A percentile compares a stretch with the other conserved stretches of the same genome.
Evolutionary conservation across 2,329 filamentous ascomycete species (phyloP).

Genomic region (Xylaria sp.): DNA sequence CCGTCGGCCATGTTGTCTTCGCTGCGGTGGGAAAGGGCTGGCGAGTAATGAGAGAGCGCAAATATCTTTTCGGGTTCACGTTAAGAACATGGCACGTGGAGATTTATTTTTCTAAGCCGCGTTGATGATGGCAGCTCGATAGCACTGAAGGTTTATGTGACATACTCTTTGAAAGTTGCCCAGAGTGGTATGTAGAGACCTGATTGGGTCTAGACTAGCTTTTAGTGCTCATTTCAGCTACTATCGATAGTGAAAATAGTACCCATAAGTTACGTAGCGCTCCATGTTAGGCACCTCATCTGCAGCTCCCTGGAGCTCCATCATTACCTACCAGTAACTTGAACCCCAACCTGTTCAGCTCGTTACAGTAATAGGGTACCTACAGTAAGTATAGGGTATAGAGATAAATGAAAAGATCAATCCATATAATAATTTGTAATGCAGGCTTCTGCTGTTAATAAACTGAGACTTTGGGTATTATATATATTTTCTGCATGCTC

Average conservation of each 20-base stretch:
- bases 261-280: neutral
- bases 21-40: neutral
- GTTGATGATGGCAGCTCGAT: slow-evolving; percentile 1
- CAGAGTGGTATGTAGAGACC: too few relatives aligned
- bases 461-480: slow-evolving; percentile 32
- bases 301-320: too few relatives aligned
- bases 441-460: slow-evolving; percentile 2
- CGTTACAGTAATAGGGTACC: neutral
- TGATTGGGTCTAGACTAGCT: neutral
- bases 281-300: neutral
- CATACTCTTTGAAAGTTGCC: neutral
- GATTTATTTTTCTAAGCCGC: slow-evolving; percentile 8
- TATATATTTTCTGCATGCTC: slow-evolving; percentile 34
- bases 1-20: slow-evolving; percentile 63
- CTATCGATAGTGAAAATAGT: neutral
- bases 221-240: neutral
- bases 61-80: neutral
- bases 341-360: neutral
- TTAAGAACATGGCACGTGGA: slow-evolving; percentile 1
- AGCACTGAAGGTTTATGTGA: neutral
- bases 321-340: too few relatives aligned
- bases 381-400: neutral
- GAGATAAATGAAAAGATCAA: neutral
- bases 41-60: neutral
- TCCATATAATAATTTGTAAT: neutral